These are phyloP conservation scores for Corylus heterophylla DNA, from an alignment of 306 rosid species.

Conservation along the genomic window DNA sequence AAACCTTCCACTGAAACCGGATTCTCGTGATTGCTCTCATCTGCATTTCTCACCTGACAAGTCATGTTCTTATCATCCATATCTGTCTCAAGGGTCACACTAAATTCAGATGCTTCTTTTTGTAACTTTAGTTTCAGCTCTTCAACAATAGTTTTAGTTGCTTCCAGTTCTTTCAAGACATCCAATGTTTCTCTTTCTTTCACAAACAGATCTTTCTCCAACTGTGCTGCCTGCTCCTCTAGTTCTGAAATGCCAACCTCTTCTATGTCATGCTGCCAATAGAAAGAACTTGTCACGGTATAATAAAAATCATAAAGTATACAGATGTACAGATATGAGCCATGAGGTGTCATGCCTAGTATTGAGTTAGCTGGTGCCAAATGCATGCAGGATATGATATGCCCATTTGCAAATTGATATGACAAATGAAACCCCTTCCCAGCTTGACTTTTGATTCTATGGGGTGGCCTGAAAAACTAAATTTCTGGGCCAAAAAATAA, in stretches of 20 bases:
- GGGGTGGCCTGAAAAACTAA: not conserved
- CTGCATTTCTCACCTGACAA: slow-evolving; percentile 36
- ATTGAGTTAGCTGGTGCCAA: not conserved
- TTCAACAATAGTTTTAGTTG: slow-evolving; percentile 41
- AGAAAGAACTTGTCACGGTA: slow-evolving; percentile 3
- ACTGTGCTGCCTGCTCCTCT: slow-evolving; percentile 38
- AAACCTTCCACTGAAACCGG: slow-evolving; percentile 32
- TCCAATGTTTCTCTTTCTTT: slow-evolving; percentile 62
- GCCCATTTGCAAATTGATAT: not conserved
- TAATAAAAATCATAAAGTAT: not conserved
- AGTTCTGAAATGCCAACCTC: slow-evolving; percentile 39
- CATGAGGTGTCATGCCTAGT: not conserved
- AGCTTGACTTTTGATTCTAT: not conserved
- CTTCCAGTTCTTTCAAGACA: slow-evolving; percentile 54
- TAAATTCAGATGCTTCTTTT: slow-evolving; percentile 48
- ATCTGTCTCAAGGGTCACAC: slow-evolving; percentile 18
- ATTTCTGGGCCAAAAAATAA: not conserved
- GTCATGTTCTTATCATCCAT: slow-evolving; percentile 16
- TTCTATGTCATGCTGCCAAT: slow-evolving; percentile 32
- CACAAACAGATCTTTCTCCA: slow-evolving; percentile 51
- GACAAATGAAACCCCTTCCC: not conserved
- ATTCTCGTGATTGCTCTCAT: slow-evolving; percentile 58
- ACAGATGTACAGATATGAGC: not conserved
- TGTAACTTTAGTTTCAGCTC: slow-evolving; percentile 50
- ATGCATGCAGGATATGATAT: not conserved